These are phyloP conservation scores for Nelumbo lutea DNA, from an alignment of 164 flowering plant species.

Conservation along the genomic window DNA sequence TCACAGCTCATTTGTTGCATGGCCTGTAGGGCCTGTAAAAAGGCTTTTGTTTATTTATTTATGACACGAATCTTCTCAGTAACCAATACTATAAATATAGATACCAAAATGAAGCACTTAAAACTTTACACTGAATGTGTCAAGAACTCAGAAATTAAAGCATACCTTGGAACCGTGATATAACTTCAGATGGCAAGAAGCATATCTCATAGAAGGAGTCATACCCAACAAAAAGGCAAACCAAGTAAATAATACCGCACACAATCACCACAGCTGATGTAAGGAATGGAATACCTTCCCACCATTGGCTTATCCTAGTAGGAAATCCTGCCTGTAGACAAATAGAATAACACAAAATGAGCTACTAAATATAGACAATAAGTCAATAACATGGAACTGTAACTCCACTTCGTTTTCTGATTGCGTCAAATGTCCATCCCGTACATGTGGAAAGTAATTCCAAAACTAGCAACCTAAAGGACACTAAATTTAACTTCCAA, in stretches of 20 bases:
- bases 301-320: slow-evolving; percentile 79
- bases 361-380: background rate
- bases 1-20: too few relatives aligned
- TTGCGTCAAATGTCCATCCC: too few relatives aligned
- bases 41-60: too few relatives aligned
- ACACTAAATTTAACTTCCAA: too few relatives aligned
- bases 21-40: too few relatives aligned
- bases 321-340: slow-evolving; percentile 63
- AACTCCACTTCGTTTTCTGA: background rate
- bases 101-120: too few relatives aligned
- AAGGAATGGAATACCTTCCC: slow-evolving; percentile 85
- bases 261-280: slow-evolving; percentile 73
- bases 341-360: background rate
- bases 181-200: slow-evolving; percentile 69
- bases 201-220: slow-evolving; percentile 87
- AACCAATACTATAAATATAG: too few relatives aligned
- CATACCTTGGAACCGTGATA: slow-evolving; percentile 78
- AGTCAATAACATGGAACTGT: background rate
- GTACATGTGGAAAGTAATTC: too few relatives aligned
- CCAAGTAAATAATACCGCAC: slow-evolving; percentile 74
- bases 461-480: too few relatives aligned
- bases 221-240: slow-evolving; percentile 88
- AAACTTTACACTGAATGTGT: too few relatives aligned
- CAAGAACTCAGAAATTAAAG: background rate
- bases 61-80: too few relatives aligned